phyloP scores from a whole-genome alignment of 2,329 filamentous ascomycete genomes.

The Fusarium camptoceras region DNA sequence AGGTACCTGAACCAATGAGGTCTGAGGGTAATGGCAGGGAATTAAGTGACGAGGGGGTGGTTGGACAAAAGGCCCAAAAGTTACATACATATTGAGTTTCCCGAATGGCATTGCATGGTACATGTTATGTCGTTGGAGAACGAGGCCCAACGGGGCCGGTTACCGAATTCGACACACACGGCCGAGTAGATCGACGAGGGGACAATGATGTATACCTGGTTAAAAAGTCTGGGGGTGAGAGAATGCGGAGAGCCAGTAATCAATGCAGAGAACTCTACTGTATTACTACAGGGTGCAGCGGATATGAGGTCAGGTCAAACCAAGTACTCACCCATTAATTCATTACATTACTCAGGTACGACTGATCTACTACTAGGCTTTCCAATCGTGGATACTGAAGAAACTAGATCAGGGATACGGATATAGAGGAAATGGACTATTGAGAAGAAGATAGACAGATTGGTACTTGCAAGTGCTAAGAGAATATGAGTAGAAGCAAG shows the following conservation, averaged over 20 bases:
- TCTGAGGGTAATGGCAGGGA: constrained; percentile 29
- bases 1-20: constrained; percentile 18
- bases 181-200: constrained; percentile 43
- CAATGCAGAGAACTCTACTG: neutral
- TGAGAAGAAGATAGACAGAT: neutral
- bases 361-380: neutral
- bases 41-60: neutral
- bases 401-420: neutral
- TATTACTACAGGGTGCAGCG: neutral
- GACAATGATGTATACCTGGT: neutral
- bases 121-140: constrained; percentile 9
- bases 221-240: constrained; percentile 24
- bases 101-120: neutral
- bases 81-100: neutral
- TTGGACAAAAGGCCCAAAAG: constrained; percentile 16
- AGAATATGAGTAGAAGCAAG: neutral
- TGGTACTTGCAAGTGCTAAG: neutral
- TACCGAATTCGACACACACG: constrained; percentile 44
- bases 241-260: constrained; percentile 17
- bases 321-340: no score
- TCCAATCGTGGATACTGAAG: neutral
- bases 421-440: neutral
- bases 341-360: neutral
- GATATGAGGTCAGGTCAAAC: neutral
- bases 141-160: constrained; percentile 19